Conservation (phyloP, 208 protist species). For the Porcisia hertigi region DNA sequence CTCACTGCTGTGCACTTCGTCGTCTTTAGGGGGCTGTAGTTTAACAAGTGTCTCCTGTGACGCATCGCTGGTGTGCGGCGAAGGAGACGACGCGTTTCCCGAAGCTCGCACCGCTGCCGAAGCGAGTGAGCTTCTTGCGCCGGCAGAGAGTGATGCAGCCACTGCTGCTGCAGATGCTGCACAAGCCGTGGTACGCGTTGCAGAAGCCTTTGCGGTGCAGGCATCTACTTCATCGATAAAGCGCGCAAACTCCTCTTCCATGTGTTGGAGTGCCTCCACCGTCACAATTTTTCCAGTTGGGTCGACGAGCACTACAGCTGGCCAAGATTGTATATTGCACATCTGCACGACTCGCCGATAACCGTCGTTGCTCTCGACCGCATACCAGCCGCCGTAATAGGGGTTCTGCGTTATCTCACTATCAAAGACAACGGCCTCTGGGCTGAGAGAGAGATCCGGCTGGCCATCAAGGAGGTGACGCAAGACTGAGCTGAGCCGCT, state of each 20-base stretch:
- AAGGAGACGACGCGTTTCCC: neutral
- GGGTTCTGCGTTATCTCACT: conserved; percentile 36
- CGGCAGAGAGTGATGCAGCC: conserved; percentile 3
- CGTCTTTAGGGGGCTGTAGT: neutral
- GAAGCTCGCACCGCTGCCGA: conserved; percentile 1
- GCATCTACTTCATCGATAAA: conserved; percentile 26
- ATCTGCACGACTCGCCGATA: conserved; percentile 59
- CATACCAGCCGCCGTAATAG: conserved; percentile 74
- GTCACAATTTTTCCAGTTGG: conserved; percentile 57
- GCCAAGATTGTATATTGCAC: conserved; percentile 54
- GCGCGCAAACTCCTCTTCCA: conserved; percentile 54
- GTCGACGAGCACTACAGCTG: conserved; percentile 63
- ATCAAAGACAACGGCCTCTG: conserved; percentile 45
- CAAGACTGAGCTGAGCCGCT: conserved; percentile 15
- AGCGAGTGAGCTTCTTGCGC: neutral
- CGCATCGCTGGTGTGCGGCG: neutral
- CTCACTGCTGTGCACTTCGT: neutral
- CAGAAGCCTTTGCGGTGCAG: conserved; percentile 1
- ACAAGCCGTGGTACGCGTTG: neutral
- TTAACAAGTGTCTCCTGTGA: neutral
- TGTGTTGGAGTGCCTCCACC: conserved; percentile 40
- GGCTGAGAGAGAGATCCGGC: conserved; percentile 16
- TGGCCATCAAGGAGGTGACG: conserved; percentile 25
- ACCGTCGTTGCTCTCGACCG: conserved; percentile 51
- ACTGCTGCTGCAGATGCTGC: neutral